Base-by-base conservation (phyloP, 176 grass and related monocot genomes). In the Oryza meyeriana region DNA sequence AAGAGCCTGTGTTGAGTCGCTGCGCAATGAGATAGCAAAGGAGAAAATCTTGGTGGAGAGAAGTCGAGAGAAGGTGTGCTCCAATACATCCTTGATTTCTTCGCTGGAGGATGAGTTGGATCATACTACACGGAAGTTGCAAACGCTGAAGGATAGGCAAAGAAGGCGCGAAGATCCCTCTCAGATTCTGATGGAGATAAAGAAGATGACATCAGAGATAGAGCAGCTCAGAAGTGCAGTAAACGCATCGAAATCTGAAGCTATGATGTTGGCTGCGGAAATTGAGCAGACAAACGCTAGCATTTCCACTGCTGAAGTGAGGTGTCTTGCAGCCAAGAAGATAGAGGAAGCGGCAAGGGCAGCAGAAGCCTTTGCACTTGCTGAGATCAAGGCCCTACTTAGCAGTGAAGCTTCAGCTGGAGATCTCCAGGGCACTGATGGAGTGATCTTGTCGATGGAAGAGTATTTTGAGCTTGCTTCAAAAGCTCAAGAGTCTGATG, bases 341-440 rank as follows among this genome's bases (percentile, higher is more conserved):
- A 92, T 94, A 28, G 88, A 89, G 71, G 88, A 91, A 55, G 95
- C 92, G 0, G 95, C 95, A 2, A 91, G 89, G 39, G 92, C 90
- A 52, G 88, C 95, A 59, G 95, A 98, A 87, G 80, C 84, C 44
- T 47, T 98, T 71, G 90, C 86, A 36, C 77, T 98, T 11, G 85
- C 78, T 75, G 92, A 98, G 66, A 93, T 94, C 64, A 94, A 91
- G 77, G 84, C 89, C 64, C 69, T 98, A 4, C 78, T 89, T 17
- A 76, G 81, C 88, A 94, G 64, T 44, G 81, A 94, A 45, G 84
- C 76, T 25, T 91, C 87, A n/a, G 61, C 61, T 35, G 47, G 79
- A 75, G 79, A 44, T 69, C 71, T 89, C 1, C 77, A 81, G 13
- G 25, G 26, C 0, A 31, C 2, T 10, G 78, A 90, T 39, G 86